Base-by-base conservation (phyloP, 352 stramenopile genomes). In the Phytophthora agathidicida region DNA sequence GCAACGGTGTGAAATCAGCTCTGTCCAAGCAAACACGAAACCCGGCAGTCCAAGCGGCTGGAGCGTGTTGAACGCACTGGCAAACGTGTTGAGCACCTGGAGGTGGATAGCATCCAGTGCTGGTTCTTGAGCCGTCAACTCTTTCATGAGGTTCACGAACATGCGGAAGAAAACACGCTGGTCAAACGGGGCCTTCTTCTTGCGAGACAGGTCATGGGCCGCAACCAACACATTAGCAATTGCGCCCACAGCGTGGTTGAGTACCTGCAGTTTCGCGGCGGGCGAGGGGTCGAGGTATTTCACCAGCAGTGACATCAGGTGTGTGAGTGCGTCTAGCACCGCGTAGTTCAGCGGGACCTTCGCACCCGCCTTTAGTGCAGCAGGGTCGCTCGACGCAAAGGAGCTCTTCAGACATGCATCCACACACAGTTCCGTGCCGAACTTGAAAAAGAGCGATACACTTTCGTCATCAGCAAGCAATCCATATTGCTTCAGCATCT, bases 21-120 rank as follows among this genome's bases (percentile, higher is more conserved):
- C 97, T 27, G 98, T 96, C 98, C 98, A 99, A 26, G 96, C 94
- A 81, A 99, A 99, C 28, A 98, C 92, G 73, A 99, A 99, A 10
- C 89, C 93, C 28, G 98, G 97, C 13, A 99, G 77, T 32, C 94
- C 91, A 35, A 97, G 69, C 13, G 98, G 98, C 79, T 99, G 98
- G 16, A 99, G 76, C 43, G 96, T 96, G 68, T 99, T 98, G 73
- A 98, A 98, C 35, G 94, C 93, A 42, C 94, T 97, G 8, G 94
- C 95, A 80, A 99, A 99, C 11, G 97, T 97, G 68, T 97, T 97
- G 17, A 99, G 86, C 43, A 99, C 92, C 59, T 94, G 88, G 14
- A 97, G 69, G 38, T 98, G 96, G 59, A 98, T 98, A 22, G 88
- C 77, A 48, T 99, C 96, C 13, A 99, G 73, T 17, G 87, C 80